Base-by-base conservation (phyloP, 495 filamentous ascomycete species). In the Trichocladium uniseriatum region DNA sequence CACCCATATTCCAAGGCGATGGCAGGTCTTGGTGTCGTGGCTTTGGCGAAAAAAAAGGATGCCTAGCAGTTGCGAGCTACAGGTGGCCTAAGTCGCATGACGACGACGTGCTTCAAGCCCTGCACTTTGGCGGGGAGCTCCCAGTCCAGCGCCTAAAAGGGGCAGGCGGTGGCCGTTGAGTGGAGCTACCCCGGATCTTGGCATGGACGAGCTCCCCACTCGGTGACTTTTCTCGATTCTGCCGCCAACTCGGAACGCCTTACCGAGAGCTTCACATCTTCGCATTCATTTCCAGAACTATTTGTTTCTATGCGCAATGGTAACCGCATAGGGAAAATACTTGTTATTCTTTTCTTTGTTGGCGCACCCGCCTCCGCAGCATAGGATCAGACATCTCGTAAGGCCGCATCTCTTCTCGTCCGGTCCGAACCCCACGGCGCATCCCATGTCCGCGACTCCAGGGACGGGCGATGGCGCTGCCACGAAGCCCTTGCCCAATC, bases 1-100 rank as follows among this genome's bases (percentile, higher is more conserved):
- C 64, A 67, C 46, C 68, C 67, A 65, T 69, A 48, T 49, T 63
- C 27, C 46, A 32, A 41, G 15, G 31, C 24, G 32, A 20, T 24
- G 27, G 3, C 8, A 11, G 13, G 20, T 27, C n/a, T 18, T 36
- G 18, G 22, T 19, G 29, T 28, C 31, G 31, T 14, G 48, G 18
- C 35, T 18, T 11, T n/a, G 1, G 40, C 7, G 18, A 45, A 6
- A 6, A 19, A 10, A n/a, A 31, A 38, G 22, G 54, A 18, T 60
- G 54, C 48, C 55, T 60, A 24, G 48, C 37, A 7, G 20, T 45
- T 16, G 15, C 13, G 29, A 0, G 18, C 38, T 34, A 22, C 24
- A 35, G 19, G 2, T 11, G 16, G n/a, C n/a, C n/a, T n/a, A n/a
- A 2, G 18, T 6, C 36, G 36, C 15, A 13, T 6, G 18, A 43